A percentile compares a stretch with the other conserved stretches of the same genome.
Evolutionary conservation across 2,329 filamentous ascomycete species (phyloP).

Genomic region (Teratosphaeriaceae sp.): DNA sequence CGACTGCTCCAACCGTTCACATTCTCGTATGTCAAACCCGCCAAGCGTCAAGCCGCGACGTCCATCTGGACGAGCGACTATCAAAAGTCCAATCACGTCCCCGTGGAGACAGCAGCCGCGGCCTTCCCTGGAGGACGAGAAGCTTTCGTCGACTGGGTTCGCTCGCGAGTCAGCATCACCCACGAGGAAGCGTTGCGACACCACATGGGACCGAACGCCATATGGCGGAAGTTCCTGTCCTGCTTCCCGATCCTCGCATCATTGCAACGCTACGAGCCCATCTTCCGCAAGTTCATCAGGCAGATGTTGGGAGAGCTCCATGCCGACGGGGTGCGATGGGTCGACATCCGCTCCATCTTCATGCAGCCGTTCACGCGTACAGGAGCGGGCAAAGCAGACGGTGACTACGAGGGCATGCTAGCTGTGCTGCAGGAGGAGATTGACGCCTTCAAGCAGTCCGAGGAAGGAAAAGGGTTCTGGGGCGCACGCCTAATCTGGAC

Average conservation of each 20-base stretch:
- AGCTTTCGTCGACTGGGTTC: constrained; percentile 74
- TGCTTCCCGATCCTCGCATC: constrained; percentile 68
- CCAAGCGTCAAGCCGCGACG: constrained; percentile 24
- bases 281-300: constrained; percentile 70
- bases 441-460: constrained; percentile 62
- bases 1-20: constrained; percentile 54
- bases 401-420: constrained; percentile 64
- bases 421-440: constrained; percentile 71
- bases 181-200: constrained; percentile 68
- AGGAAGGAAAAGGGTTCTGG: constrained; percentile 72
- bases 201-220: constrained; percentile 73
- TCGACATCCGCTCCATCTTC: constrained; percentile 75
- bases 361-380: constrained; percentile 61
- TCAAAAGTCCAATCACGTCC: constrained; percentile 50
- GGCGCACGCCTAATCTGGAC: constrained; percentile 84
- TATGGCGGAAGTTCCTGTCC: constrained; percentile 74
- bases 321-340: constrained; percentile 79
- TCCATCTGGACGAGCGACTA: constrained; percentile 66
- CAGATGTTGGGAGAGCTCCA: constrained; percentile 64
- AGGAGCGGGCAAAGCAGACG: constrained; percentile 58
- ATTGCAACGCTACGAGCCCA: constrained; percentile 83
- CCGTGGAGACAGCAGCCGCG: constrained; percentile 58
- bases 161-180: constrained; percentile 64
- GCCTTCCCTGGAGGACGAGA: constrained; percentile 66
- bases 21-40: constrained; percentile 45